Percentiles rank a stretch among this genome's conserved stretches.
phyloP scores from a whole-genome alignment of 2,329 filamentous ascomycete genomes.

The Sporothrix brasiliensis region DNA sequence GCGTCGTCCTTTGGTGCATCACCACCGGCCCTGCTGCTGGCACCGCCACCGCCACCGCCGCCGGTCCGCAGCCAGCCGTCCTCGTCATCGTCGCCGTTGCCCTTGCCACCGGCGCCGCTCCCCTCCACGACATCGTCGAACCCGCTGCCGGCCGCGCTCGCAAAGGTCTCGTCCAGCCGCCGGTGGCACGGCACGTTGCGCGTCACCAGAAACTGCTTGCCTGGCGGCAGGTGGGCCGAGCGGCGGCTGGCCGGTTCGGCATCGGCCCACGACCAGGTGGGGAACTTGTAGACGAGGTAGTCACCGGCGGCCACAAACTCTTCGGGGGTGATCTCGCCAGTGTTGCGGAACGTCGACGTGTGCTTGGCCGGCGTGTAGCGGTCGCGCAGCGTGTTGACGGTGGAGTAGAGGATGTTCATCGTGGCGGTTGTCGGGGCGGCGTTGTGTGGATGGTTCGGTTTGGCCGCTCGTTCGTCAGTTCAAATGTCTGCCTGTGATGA shows the following conservation, averaged over 20 bases:
- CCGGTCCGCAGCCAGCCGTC: slow-evolving; percentile 93
- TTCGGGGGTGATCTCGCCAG: slow-evolving; percentile 94
- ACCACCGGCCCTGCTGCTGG: neutral
- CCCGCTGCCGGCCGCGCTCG: slow-evolving; percentile 81
- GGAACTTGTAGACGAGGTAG: slow-evolving; percentile 98
- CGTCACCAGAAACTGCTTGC: slow-evolving; percentile 94
- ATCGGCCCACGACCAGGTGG: slow-evolving; percentile 95
- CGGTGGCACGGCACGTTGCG: slow-evolving; percentile 92
- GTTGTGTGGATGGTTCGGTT: too few species aligned
- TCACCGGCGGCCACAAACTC: slow-evolving; percentile 96
- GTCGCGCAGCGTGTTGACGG: slow-evolving; percentile 88
- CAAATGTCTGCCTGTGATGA: neutral
- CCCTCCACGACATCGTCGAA: slow-evolving; percentile 76
- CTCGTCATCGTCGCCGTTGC: slow-evolving; percentile 60
- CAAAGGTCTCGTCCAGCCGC: slow-evolving; percentile 89
- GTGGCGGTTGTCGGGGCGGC: slow-evolving; percentile 35
- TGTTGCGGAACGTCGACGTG: slow-evolving; percentile 89
- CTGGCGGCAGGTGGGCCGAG: slow-evolving; percentile 76
- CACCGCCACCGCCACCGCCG: slow-evolving; percentile 46
- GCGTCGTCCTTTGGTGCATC: neutral
- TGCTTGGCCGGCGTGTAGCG: slow-evolving; percentile 85
- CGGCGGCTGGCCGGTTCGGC: slow-evolving; percentile 80
- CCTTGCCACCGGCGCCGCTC: slow-evolving; percentile 64
- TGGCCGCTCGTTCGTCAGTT: too few species aligned
- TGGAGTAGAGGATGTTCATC: slow-evolving; percentile 87